Evolutionary conservation across 1,139 yeast species (phyloP).

Genomic region (Protomyces arabidopsidicola): DNA sequence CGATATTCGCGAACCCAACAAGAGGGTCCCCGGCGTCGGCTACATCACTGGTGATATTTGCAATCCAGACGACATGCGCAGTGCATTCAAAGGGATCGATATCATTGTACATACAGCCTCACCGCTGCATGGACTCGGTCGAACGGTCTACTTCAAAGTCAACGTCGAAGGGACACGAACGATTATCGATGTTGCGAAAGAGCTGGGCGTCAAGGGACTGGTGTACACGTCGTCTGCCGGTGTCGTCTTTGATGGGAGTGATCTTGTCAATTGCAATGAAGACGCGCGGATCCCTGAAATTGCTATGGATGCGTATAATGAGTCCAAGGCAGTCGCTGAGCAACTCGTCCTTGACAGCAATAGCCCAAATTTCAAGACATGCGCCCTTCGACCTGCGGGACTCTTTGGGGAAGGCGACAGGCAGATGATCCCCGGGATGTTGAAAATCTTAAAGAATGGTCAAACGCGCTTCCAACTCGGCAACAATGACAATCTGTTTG

Average conservation of each 20-base stretch:
- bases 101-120: constrained; percentile 95
- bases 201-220: constrained; percentile 54
- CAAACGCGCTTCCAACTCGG: constrained; percentile 93
- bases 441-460: constrained; percentile 75
- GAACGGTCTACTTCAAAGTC: constrained; percentile 77
- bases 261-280: constrained; percentile 87
- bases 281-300: constrained; percentile 74
- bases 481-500: constrained; percentile 85
- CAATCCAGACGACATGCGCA: constrained; percentile 58
- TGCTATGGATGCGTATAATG: constrained; percentile 96
- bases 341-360: constrained; percentile 64
- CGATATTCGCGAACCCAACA: constrained; percentile 60
- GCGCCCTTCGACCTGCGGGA: constrained; percentile 93
- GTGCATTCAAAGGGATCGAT: constrained; percentile 57
- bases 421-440: constrained; percentile 87
- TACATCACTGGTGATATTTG: constrained; percentile 85
- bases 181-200: constrained; percentile 61
- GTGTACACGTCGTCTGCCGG: constrained; percentile 98
- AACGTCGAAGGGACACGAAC: constrained; percentile 85
- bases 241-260: constrained; percentile 90
- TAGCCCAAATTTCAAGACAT: constrained; percentile 57
- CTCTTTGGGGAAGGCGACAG: constrained; percentile 99
- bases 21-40: constrained; percentile 66
- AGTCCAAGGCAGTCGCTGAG: constrained; percentile 87
- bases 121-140: constrained; percentile 83